Evolutionary conservation across 345 rosid species (phyloP).

Genomic region (Stellera chamaejasme): DNA sequence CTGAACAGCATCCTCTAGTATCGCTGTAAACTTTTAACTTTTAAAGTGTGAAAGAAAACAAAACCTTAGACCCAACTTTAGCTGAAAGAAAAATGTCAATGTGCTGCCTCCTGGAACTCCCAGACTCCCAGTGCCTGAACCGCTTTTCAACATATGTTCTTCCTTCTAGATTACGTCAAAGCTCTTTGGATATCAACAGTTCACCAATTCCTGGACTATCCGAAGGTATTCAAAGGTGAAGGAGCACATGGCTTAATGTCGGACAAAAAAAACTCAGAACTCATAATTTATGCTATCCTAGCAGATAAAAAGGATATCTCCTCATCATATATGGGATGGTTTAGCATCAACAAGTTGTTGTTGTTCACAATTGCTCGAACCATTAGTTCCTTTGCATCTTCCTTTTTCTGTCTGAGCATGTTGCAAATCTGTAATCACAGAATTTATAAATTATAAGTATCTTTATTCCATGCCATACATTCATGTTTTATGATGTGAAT

Average conservation of each 20-base stretch:
- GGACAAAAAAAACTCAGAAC: not conserved
- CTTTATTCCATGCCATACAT: not conserved
- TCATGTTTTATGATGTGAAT: not conserved
- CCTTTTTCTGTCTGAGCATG: slow-evolving; percentile 75
- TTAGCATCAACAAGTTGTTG: slow-evolving; percentile 72
- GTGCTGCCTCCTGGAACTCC: too few species aligned
- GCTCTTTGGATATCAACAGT: slow-evolving; percentile 26
- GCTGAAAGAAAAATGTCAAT: too few species aligned
- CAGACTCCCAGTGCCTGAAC: too few species aligned
- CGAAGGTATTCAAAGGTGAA: slow-evolving; percentile 54
- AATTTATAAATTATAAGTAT: not conserved
- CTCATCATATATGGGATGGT: slow-evolving; percentile 66
- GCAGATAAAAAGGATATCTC: slow-evolving; percentile 66
- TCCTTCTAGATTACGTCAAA: slow-evolving; percentile 8
- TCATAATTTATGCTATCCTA: not conserved
- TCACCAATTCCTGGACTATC: slow-evolving; percentile 52
- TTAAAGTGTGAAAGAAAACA: too few species aligned
- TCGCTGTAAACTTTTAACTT: too few species aligned
- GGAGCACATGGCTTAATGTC: slow-evolving; percentile 20
- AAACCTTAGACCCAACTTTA: too few species aligned
- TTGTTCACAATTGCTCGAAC: slow-evolving; percentile 81
- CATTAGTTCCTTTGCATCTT: slow-evolving; percentile 76
- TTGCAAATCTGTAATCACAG: slow-evolving; percentile 53
- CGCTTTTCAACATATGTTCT: slow-evolving; percentile 6
- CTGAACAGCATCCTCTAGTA: too few species aligned